A percentile compares a stretch with the other conserved stretches of the same genome.
These are phyloP conservation scores for Neostapfia colusana DNA, from an alignment of 176 grass and related monocot genomes.

Conservation along the genomic window DNA sequence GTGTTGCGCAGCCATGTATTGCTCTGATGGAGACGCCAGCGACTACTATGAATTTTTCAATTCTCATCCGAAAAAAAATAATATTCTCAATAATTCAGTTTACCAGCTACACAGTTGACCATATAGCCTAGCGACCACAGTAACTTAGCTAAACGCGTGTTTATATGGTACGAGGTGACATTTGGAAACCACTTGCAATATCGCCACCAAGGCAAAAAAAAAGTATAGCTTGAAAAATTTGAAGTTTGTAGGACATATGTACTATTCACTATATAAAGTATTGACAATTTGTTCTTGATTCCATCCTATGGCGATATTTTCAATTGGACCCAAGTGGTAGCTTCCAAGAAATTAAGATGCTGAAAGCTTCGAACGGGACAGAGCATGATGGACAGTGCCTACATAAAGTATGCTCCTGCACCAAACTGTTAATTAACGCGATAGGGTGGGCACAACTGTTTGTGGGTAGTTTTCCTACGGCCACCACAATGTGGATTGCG, in stretches of 20 bases:
- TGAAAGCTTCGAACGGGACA: neutral
- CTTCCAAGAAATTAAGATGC: neutral
- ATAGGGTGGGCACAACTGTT: no score
- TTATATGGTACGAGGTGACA: no score
- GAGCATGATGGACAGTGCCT: neutral
- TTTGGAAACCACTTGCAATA: neutral
- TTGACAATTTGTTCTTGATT: neutral
- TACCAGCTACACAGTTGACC: neutral
- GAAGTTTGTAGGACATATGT: neutral
- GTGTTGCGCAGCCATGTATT: neutral
- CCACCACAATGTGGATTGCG: neutral
- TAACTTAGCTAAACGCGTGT: neutral
- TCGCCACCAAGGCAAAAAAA: no score
- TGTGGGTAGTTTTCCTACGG: neutral
- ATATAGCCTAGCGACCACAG: neutral
- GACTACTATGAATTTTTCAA: neutral
- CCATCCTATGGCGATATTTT: neutral
- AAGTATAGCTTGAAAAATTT: neutral
- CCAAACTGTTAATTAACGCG: neutral
- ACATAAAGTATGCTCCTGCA: neutral
- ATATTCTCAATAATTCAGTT: neutral
- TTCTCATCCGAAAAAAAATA: neutral
- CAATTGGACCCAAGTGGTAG: neutral
- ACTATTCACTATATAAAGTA: neutral
- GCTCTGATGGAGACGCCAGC: neutral